These are phyloP conservation scores for Parastagonospora avenae DNA, from an alignment of 2,329 filamentous ascomycete species.

Conservation along the genomic window DNA sequence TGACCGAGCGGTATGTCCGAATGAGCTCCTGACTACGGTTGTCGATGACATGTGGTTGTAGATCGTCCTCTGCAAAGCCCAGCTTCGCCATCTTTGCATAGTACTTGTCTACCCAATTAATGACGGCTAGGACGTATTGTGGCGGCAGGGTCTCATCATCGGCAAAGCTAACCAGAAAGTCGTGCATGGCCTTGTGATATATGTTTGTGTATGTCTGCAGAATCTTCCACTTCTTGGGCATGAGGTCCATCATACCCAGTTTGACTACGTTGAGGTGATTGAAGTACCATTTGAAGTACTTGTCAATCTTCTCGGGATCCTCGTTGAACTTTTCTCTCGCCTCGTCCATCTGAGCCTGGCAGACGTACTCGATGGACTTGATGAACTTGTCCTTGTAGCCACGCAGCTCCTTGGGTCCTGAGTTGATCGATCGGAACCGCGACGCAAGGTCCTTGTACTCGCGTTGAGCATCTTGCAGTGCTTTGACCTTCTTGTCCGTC, in stretches of 20 bases:
- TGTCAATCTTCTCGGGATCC: slow-evolving; percentile 82
- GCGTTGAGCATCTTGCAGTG: slow-evolving; percentile 90
- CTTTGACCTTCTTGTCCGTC: slow-evolving; percentile 88
- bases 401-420: slow-evolving; percentile 86
- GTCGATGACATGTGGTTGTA: slow-evolving; percentile 86
- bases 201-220: slow-evolving; percentile 87
- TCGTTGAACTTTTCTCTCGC: slow-evolving; percentile 77
- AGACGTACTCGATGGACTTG: slow-evolving; percentile 74
- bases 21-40: slow-evolving; percentile 88
- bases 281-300: slow-evolving; percentile 94
- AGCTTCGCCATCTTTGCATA: slow-evolving; percentile 95
- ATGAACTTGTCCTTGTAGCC: slow-evolving; percentile 98
- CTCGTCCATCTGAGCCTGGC: slow-evolving; percentile 74
- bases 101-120: slow-evolving; percentile 95
- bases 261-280: slow-evolving; percentile 96
- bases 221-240: slow-evolving; percentile 97
- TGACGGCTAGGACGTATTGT: slow-evolving; percentile 85
- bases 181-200: slow-evolving; percentile 94
- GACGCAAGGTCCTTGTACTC: slow-evolving; percentile 95
- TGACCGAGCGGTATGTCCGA: slow-evolving; percentile 90
- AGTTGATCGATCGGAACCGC: slow-evolving; percentile 92
- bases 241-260: slow-evolving; percentile 85
- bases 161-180: slow-evolving; percentile 82
- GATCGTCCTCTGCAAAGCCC: slow-evolving; percentile 75
- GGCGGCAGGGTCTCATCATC: slow-evolving; percentile 85